Base-by-base conservation (phyloP, 176 grass and related monocot species). In the Musa schizocarpa region DNA sequence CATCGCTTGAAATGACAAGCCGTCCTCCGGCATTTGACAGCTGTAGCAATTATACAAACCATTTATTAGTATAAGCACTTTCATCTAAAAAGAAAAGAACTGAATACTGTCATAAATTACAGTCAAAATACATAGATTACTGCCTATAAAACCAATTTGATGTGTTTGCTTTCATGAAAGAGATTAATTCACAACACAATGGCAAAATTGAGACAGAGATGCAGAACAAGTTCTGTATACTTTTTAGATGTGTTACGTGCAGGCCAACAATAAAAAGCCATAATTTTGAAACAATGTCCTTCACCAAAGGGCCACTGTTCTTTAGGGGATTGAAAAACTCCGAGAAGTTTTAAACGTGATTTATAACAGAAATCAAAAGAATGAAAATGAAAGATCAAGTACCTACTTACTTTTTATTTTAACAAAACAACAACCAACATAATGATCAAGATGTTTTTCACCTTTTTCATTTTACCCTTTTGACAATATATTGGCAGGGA, bases 1-100 rank as follows among this genome's bases (percentile, higher is more conserved):
- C 94, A 63, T 97, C 94, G 50, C 94, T 97, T 74, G 94, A 84
- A 64, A 97, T 93, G 63, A 97, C 88, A 83, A 97, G 90, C 20
- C 94, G 62, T 19, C 94, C 94, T 79, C 90, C 94, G 1, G 90
- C 94, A 90, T 91, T 93, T 69, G 94, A 93, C 50, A 97, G 76
- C 94, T 97, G 79, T 69, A 57, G 53, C 22, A 59, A 34, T 56
- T 74, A 58, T 2, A 74, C 8, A 73, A 21, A 14, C 19, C 21
- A 67, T 67, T 50, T 50, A 12, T 17, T 6, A 69, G 50, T 5
- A 69, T 9, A 69, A 50, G 50, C 20, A 13, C 14, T 13, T 69
- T 61, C n/a, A 14, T 9, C 1, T 21, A 34, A 0, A 34, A 13
- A 65, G 23, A 26, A 65, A 26, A 65, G 34, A 43, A 43, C 34